phyloP scores from a whole-genome alignment of 2,329 filamentous ascomycete species.

The Ascochyta lentis region DNA sequence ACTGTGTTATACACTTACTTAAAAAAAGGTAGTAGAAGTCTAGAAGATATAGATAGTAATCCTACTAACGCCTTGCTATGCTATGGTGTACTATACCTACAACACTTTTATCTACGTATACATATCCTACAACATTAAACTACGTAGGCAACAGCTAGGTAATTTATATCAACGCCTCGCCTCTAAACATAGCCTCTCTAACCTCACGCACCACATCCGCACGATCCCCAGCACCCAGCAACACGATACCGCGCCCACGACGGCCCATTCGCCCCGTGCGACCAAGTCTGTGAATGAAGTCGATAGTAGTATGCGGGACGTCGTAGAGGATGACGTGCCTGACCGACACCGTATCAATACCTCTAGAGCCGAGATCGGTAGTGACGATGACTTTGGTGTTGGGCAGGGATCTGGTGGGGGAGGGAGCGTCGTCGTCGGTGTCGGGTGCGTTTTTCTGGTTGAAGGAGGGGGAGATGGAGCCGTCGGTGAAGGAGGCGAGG shows the following conservation, averaged over 20 bases:
- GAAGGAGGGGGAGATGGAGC: constrained; percentile 16
- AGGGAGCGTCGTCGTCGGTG: constrained; percentile 1
- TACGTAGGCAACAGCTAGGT: too few relatives aligned
- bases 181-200: constrained; percentile 71
- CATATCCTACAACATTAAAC: too few relatives aligned
- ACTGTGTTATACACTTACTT: too few relatives aligned
- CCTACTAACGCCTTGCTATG: too few relatives aligned
- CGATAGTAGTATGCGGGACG: constrained; percentile 96
- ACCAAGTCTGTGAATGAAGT: constrained; percentile 96
- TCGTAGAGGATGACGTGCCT: constrained; percentile 93
- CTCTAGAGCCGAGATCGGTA: constrained; percentile 88
- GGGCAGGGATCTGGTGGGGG: constrained; percentile 58
- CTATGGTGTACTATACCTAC: too few relatives aligned
- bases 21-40: too few relatives aligned
- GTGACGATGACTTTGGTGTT: constrained; percentile 93
- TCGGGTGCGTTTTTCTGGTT: constrained; percentile 3
- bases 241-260: constrained; percentile 84
- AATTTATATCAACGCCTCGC: constrained; percentile 56
- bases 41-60: too few relatives aligned
- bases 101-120: too few relatives aligned
- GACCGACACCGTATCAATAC: constrained; percentile 92
- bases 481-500: constrained; percentile 69
- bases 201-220: constrained; percentile 92
- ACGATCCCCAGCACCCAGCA: constrained; percentile 88
- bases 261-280: constrained; percentile 92